These are phyloP conservation scores for Penicillium sp. DNA, from an alignment of 2,329 filamentous ascomycete genomes.

Conservation along the genomic window DNA sequence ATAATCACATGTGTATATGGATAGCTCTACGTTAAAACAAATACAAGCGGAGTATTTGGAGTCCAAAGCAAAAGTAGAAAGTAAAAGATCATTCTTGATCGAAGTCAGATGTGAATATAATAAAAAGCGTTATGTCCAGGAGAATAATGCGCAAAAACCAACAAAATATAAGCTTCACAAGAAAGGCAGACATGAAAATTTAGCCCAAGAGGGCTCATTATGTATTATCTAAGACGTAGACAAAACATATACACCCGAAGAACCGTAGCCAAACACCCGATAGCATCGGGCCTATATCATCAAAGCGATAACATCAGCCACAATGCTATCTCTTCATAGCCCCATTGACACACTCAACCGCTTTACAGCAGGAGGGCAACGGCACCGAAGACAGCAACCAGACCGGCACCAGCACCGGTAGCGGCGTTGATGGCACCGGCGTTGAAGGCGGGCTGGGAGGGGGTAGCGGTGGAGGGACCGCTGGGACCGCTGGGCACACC, in stretches of 20 bases:
- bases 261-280: constrained; percentile 12
- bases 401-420: constrained; percentile 49
- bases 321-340: background rate
- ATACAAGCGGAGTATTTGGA: too few relatives aligned
- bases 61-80: background rate
- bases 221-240: constrained; percentile 35
- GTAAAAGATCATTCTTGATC: constrained; percentile 7
- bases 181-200: constrained; percentile 13
- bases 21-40: background rate
- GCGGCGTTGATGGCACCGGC: constrained; percentile 52
- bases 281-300: background rate
- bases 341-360: constrained; percentile 3
- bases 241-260: constrained; percentile 7
- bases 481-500: constrained; percentile 19
- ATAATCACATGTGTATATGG: background rate
- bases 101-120: constrained; percentile 5
- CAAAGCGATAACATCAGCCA: background rate
- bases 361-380: constrained; percentile 48
- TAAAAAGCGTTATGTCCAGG: constrained; percentile 17
- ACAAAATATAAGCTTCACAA: constrained; percentile 2
- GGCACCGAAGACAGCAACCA: constrained; percentile 54
- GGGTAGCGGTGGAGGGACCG: constrained; percentile 22
- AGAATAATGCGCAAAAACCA: constrained; percentile 10
- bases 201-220: constrained; percentile 35
- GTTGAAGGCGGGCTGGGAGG: constrained; percentile 39